These are phyloP conservation scores for Datisca glomerata DNA, from an alignment of 306 rosid genomes.

Conservation along the genomic window DNA sequence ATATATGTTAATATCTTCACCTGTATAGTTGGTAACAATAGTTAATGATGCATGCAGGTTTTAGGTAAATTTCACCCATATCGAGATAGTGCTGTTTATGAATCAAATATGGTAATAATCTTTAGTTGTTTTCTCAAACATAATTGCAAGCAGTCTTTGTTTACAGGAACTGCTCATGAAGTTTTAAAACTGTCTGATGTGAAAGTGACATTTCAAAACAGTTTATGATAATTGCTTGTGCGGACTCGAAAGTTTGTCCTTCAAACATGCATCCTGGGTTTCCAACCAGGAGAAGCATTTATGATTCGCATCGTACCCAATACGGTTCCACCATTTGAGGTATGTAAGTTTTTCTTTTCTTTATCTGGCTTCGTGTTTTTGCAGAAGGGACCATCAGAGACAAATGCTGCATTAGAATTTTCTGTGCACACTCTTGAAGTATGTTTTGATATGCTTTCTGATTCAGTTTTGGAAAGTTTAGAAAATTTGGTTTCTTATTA, in stretches of 20 bases:
- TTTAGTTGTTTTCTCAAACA: no score
- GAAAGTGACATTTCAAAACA: slow-evolving; percentile 56
- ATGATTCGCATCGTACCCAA: slow-evolving; percentile 76
- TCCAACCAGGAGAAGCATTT: slow-evolving; percentile 95
- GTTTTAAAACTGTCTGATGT: no score
- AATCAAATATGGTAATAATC: no score
- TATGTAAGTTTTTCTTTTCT: slow-evolving; percentile 17
- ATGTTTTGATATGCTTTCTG: slow-evolving; percentile 12
- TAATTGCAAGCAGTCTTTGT: no score
- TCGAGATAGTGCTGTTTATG: slow-evolving; percentile 91
- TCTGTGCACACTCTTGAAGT: slow-evolving; percentile 67
- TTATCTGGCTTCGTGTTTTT: slow-evolving; percentile 5
- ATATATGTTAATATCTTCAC: neutral
- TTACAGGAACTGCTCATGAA: no score
- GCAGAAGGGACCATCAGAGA: slow-evolving; percentile 83
- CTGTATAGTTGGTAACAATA: neutral
- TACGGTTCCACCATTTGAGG: slow-evolving; percentile 83
- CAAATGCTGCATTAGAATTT: slow-evolving; percentile 88
- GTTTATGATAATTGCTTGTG: slow-evolving; percentile 97
- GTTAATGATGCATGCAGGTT: slow-evolving; percentile 38
- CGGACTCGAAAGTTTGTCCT: slow-evolving; percentile 95
- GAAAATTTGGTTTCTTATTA: no score
- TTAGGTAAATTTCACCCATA: slow-evolving; percentile 95
- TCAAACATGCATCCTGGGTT: slow-evolving; percentile 69
- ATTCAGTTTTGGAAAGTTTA: no score